Conservation (phyloP, 768 basidiomycete genomes). For the Boletales sp. region DNA sequence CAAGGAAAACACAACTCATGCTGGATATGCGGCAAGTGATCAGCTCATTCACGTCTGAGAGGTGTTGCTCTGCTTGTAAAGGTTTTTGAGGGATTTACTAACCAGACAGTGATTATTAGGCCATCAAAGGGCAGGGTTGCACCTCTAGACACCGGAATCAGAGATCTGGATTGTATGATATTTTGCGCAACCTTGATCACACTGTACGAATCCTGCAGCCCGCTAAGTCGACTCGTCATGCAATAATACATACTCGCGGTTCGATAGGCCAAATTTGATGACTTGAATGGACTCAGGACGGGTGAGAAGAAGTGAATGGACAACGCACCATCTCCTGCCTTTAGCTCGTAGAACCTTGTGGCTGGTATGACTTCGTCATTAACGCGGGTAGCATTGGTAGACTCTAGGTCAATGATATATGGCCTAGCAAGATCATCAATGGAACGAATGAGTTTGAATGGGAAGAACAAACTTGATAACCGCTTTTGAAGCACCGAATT, state of each 20-base stretch:
- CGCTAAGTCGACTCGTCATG: conserved; percentile 67
- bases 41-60: neutral
- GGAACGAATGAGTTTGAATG: conserved; percentile 1
- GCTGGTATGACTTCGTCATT: conserved; percentile 84
- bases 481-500: conserved; percentile 76
- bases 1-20: neutral
- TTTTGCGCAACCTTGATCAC: neutral
- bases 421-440: conserved; percentile 50
- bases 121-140: neutral
- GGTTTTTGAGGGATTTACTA: too few species aligned
- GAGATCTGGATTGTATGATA: neutral
- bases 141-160: neutral
- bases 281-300: conserved; percentile 41
- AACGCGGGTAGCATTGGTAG: conserved; percentile 94
- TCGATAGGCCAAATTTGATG: conserved; percentile 80
- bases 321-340: conserved; percentile 67
- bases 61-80: too few species aligned
- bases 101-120: neutral
- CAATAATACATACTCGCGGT: conserved; percentile 79
- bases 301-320: neutral
- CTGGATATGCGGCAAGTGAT: neutral
- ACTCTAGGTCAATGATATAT: conserved; percentile 96
- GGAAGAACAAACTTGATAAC: conserved; percentile 68
- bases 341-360: conserved; percentile 84
- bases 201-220: neutral